Evolutionary conservation across 2,329 filamentous ascomycete species (phyloP).

Genomic region (Ophiostoma pallidulum): DNA sequence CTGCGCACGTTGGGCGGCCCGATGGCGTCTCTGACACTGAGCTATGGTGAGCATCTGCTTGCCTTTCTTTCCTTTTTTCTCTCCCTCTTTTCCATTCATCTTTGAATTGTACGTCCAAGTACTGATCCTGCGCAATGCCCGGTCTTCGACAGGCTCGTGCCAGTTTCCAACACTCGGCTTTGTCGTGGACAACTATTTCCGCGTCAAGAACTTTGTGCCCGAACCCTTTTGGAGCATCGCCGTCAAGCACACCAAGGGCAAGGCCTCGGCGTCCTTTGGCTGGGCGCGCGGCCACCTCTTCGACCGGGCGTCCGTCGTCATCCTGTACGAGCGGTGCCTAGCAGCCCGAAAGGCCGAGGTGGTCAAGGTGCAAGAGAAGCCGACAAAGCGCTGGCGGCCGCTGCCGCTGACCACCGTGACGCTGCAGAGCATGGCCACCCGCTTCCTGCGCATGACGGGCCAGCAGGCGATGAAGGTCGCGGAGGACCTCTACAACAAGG

Average conservation of each 20-base stretch:
- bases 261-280: slow-evolving; percentile 61
- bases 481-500: slow-evolving; percentile 82
- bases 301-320: slow-evolving; percentile 68
- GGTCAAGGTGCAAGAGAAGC: slow-evolving; percentile 78
- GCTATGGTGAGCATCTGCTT: slow-evolving; percentile 82
- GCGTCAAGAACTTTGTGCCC: slow-evolving; percentile 85
- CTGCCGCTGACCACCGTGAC: slow-evolving; percentile 92
- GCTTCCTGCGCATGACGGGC: slow-evolving; percentile 82
- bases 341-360: slow-evolving; percentile 67
- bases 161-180: slow-evolving; percentile 97
- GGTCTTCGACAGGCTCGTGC: slow-evolving; percentile 56
- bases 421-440: slow-evolving; percentile 88
- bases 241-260: slow-evolving; percentile 60
- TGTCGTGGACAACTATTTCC: slow-evolving; percentile 91
- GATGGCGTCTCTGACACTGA: slow-evolving; percentile 58
- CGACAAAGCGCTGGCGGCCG: slow-evolving; percentile 89
- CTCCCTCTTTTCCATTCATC: no score
- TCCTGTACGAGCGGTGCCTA: slow-evolving; percentile 82
- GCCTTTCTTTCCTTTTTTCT: slow-evolving; percentile 7
- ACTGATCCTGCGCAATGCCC: no score
- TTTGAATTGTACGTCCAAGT: no score
- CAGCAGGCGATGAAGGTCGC: slow-evolving; percentile 83
- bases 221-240: slow-evolving; percentile 92
- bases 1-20: slow-evolving; percentile 63
- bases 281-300: slow-evolving; percentile 82